A percentile compares a stretch with the other conserved stretches of the same genome.
These are phyloP conservation scores for Sequoia sempervirens DNA, from an alignment of 75 land plant species.

Conservation along the genomic window DNA sequence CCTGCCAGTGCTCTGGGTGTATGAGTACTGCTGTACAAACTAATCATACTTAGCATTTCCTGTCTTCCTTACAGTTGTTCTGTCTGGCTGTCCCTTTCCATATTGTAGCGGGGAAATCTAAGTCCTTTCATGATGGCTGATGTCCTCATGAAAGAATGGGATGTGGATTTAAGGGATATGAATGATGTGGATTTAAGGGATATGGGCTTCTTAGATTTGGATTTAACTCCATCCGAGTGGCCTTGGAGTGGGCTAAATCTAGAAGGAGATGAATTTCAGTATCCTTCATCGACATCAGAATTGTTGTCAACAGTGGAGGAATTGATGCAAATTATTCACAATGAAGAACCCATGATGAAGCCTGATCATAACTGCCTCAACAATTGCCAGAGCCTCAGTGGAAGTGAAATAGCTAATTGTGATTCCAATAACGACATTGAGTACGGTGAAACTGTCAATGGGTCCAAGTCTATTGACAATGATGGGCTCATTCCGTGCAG, in stretches of 20 bases:
- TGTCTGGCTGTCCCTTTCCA: too few relatives aligned
- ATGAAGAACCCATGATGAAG: neutral
- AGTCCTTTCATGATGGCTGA: neutral
- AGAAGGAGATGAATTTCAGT: neutral
- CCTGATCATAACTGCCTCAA: neutral
- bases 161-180: neutral
- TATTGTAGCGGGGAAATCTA: too few relatives aligned
- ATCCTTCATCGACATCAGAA: neutral
- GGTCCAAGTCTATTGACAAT: neutral
- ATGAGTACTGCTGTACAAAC: too few relatives aligned
- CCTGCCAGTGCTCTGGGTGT: too few relatives aligned
- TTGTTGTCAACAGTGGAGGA: neutral
- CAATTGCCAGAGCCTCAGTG: neutral
- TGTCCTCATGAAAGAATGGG: neutral
- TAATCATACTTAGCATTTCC: too few relatives aligned
- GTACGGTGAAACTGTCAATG: constrained; percentile 8
- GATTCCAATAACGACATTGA: neutral
- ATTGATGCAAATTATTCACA: neutral
- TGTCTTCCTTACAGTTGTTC: too few relatives aligned
- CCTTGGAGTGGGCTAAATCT: neutral
- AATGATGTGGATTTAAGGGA: neutral
- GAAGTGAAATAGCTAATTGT: neutral
- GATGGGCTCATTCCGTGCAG: neutral
- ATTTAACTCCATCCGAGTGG: neutral
- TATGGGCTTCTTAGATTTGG: neutral